A percentile compares a stretch with the other conserved stretches of the same genome.
Evolutionary conservation across 441 rosid genomes (phyloP).

Genomic region (Gossypium gossypioides): DNA sequence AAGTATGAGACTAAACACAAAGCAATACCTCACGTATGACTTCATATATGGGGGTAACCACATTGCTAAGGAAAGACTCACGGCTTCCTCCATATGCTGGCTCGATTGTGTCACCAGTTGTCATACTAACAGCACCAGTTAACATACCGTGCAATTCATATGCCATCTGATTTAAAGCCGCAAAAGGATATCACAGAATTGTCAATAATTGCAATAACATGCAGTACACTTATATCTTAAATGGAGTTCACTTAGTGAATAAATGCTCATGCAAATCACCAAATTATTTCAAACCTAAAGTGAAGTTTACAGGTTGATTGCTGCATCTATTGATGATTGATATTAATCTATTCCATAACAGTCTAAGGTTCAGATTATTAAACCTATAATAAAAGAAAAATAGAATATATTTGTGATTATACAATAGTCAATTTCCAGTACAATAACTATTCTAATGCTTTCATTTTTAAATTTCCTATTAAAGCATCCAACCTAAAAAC

Average conservation of each 20-base stretch:
- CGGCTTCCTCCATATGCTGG: conserved; percentile 63
- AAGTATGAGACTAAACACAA: conserved; percentile 10
- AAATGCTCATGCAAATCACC: conserved; percentile 1
- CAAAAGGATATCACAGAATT: background rate
- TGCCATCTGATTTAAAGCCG: conserved; percentile 63
- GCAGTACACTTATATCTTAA: background rate
- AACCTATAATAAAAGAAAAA: background rate
- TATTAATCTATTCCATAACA: background rate
- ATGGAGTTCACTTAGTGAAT: background rate
- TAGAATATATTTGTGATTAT: background rate
- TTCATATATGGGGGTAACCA: conserved; percentile 70
- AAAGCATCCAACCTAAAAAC: background rate
- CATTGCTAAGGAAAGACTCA: conserved; percentile 68
- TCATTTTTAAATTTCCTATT: background rate
- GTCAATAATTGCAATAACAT: background rate
- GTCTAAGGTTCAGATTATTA: background rate
- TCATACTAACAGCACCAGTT: conserved; percentile 41
- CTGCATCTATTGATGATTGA: background rate
- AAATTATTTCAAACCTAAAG: background rate
- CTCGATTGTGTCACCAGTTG: conserved; percentile 48
- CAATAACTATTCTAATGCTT: background rate
- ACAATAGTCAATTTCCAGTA: background rate
- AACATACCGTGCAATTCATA: conserved; percentile 74
- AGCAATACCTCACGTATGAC: conserved; percentile 51
- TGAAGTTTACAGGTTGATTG: background rate